Percentiles rank a stretch among this genome's conserved stretches.
phyloP scores from a whole-genome alignment of 306 rosid genomes.

The Coriaria nepalensis region DNA sequence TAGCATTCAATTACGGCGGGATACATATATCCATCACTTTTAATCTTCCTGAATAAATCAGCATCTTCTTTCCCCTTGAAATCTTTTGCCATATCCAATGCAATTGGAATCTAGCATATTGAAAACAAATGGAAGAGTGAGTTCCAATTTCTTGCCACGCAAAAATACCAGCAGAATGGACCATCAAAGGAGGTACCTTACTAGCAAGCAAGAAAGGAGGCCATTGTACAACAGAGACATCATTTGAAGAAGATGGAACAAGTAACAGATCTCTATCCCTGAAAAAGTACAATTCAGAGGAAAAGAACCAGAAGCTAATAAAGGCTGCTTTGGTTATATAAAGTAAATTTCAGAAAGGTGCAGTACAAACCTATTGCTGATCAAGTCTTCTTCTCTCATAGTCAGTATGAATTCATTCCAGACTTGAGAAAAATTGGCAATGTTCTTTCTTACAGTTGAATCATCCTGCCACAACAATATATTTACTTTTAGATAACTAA shows the following conservation, averaged over 20 bases:
- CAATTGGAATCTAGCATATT: constrained; percentile 73
- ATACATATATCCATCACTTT: constrained; percentile 57
- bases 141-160: too few species aligned
- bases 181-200: constrained; percentile 66
- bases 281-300: too few species aligned
- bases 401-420: constrained; percentile 77
- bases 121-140: constrained; percentile 6
- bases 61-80: constrained; percentile 56
- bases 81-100: constrained; percentile 88
- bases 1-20: constrained; percentile 91
- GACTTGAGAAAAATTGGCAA: constrained; percentile 70
- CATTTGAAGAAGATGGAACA: constrained; percentile 72
- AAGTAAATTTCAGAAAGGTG: constrained; percentile 44
- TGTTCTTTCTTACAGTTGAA: constrained; percentile 29
- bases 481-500: constrained; percentile 11
- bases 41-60: constrained; percentile 66
- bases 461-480: constrained; percentile 44
- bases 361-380: constrained; percentile 12
- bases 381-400: constrained; percentile 71
- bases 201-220: constrained; percentile 99
- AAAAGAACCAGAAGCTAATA: constrained; percentile 77
- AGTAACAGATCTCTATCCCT: constrained; percentile 86
- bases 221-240: constrained; percentile 76
- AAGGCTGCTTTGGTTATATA: constrained; percentile 89
- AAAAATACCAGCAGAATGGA: too few species aligned